phyloP scores from a whole-genome alignment of 106 monocot genomes.

The Acanthochlamys bracteata region DNA sequence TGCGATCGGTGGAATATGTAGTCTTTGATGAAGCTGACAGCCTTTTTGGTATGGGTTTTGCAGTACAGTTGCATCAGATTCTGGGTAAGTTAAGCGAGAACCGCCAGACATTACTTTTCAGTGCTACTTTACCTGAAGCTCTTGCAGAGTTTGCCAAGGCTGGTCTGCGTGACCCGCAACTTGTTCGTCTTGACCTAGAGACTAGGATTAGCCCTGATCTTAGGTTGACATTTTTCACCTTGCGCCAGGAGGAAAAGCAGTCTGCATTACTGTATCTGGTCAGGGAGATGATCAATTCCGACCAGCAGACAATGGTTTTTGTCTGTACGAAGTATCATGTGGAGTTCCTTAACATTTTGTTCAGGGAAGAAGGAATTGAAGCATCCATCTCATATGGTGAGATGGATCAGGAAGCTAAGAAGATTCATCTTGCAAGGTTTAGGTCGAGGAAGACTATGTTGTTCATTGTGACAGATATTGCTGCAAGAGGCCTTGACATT shows the following conservation, averaged over 20 bases:
- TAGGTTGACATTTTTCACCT: slow-evolving; percentile 57
- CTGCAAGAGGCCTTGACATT: slow-evolving; percentile 94
- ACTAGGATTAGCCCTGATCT: slow-evolving; percentile 90
- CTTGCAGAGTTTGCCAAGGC: slow-evolving; percentile 97
- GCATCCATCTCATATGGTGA: slow-evolving; percentile 86
- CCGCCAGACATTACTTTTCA: slow-evolving; percentile 91
- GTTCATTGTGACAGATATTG: slow-evolving; percentile 92
- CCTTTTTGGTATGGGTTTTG: slow-evolving; percentile 91
- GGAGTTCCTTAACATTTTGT: slow-evolving; percentile 74
- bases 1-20: slow-evolving; percentile 86
- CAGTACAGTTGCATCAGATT: slow-evolving; percentile 77
- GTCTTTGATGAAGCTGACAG: slow-evolving; percentile 98
- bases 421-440: slow-evolving; percentile 78
- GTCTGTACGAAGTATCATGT: slow-evolving; percentile 96
- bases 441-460: slow-evolving; percentile 90
- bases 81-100: slow-evolving; percentile 64
- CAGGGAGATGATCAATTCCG: slow-evolving; percentile 64
- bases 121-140: slow-evolving; percentile 87
- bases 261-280: slow-evolving; percentile 81
- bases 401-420: slow-evolving; percentile 98
- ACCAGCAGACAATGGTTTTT: slow-evolving; percentile 85
- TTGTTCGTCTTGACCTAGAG: slow-evolving; percentile 79
- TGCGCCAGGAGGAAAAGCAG: slow-evolving; percentile 88
- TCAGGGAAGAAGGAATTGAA: slow-evolving; percentile 81
- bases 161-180: slow-evolving; percentile 78